Evolutionary conservation across 139 green algal genomes (phyloP).

Genomic region (Coelastrella sp.): DNA sequence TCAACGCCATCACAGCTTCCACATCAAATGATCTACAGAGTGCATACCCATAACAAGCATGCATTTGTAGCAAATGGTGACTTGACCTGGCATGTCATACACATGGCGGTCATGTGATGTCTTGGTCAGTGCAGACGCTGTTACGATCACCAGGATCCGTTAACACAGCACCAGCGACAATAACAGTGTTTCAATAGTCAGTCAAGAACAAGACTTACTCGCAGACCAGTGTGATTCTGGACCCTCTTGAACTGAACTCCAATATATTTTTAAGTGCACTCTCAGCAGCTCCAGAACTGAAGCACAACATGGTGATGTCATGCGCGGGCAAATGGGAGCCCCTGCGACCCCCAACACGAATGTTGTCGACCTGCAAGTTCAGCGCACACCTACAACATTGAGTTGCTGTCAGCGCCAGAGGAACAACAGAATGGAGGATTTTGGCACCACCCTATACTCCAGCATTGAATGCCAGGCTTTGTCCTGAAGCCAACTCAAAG

Average conservation of each 20-base stretch:
- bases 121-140: no score
- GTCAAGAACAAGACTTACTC: constrained; percentile 2
- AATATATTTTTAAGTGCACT: neutral
- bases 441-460: no score
- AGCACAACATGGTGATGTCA: constrained; percentile 40
- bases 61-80: neutral
- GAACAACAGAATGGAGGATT: no score
- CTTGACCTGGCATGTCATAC: no score
- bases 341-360: neutral
- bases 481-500: no score
- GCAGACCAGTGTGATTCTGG: constrained; percentile 24
- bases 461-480: no score
- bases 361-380: neutral
- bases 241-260: constrained; percentile 36
- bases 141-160: no score
- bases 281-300: neutral
- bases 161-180: no score
- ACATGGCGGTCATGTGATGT: no score
- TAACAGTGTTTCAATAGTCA: no score
- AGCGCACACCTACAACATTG: no score
- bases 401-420: no score
- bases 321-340: neutral
- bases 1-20: neutral
- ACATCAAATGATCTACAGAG: neutral
- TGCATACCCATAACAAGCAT: neutral